Conservation (phyloP, 345 rosid genomes). For the Theobroma cacao region DNA sequence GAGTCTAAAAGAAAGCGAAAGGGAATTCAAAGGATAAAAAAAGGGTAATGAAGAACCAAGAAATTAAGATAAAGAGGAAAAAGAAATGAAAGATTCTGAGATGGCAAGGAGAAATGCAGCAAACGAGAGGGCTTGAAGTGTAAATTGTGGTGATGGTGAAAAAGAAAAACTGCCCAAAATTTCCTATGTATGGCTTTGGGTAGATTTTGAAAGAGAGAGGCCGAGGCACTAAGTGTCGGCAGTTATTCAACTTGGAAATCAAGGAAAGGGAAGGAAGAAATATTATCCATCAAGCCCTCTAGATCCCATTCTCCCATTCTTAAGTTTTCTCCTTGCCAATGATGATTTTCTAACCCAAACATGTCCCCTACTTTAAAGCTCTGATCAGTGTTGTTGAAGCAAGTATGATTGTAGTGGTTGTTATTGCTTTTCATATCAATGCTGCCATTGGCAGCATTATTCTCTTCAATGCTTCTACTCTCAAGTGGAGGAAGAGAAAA, state of each 20-base stretch:
- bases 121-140: neutral
- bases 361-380: slow-evolving; percentile 51
- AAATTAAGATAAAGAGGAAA: neutral
- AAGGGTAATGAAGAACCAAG: neutral
- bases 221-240: neutral
- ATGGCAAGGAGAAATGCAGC: neutral
- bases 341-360: slow-evolving; percentile 52
- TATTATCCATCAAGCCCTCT: slow-evolving; percentile 71
- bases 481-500: slow-evolving; percentile 53
- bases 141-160: neutral
- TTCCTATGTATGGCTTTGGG: slow-evolving; percentile 9
- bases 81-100: neutral
- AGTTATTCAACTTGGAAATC: slow-evolving; percentile 70
- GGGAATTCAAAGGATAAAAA: neutral
- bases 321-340: slow-evolving; percentile 67
- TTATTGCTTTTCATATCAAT: slow-evolving; percentile 38
- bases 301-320: slow-evolving; percentile 90
- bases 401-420: slow-evolving; percentile 43
- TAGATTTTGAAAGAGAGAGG: slow-evolving; percentile 16
- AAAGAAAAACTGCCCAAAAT: slow-evolving; percentile 18
- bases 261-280: slow-evolving; percentile 72
- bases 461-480: slow-evolving; percentile 28
- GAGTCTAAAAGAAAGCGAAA: neutral
- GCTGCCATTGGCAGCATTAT: slow-evolving; percentile 21
- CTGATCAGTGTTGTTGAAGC: slow-evolving; percentile 43